phyloP scores from a whole-genome alignment of 768 basidiomycete genomes.

The Omphalotus guepiniiformis region DNA sequence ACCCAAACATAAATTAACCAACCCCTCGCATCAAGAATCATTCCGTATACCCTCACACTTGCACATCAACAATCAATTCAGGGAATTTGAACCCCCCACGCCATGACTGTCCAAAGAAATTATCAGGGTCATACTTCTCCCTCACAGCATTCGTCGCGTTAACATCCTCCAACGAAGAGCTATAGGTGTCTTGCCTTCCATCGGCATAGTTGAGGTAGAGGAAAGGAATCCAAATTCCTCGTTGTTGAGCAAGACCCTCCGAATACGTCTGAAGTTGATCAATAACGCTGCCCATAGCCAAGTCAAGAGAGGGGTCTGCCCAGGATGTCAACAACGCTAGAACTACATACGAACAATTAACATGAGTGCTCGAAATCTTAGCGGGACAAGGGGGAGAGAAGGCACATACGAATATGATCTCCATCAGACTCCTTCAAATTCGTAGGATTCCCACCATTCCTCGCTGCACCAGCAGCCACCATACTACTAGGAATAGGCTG shows the following conservation, averaged over 20 bases:
- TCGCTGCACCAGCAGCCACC: slow-evolving; percentile 1
- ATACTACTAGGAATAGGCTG: background rate
- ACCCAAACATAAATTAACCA: too few species aligned
- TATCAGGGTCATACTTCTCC: slow-evolving; percentile 1
- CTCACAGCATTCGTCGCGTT: background rate
- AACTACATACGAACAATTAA: too few species aligned
- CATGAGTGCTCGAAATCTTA: too few species aligned
- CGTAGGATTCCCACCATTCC: background rate
- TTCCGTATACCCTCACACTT: too few species aligned
- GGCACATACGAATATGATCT: background rate
- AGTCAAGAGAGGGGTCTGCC: background rate
- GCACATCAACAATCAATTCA: too few species aligned
- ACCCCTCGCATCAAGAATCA: too few species aligned
- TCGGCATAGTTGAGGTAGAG: slow-evolving; percentile 6
- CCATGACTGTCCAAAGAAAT: slow-evolving; percentile 3
- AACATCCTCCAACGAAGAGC: background rate
- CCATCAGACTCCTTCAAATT: background rate
- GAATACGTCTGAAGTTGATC: background rate
- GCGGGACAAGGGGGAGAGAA: too few species aligned
- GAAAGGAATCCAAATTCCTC: background rate
- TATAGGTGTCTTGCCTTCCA: slow-evolving; percentile 1
- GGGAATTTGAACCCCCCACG: slow-evolving; percentile 11
- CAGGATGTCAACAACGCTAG: too few species aligned
- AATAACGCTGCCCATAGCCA: background rate
- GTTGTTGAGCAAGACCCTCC: background rate